A percentile compares a stretch with the other conserved stretches of the same genome.
Evolutionary conservation across 2,329 filamentous ascomycete species (phyloP).

Genomic region (Talaromyces amestolkiae): DNA sequence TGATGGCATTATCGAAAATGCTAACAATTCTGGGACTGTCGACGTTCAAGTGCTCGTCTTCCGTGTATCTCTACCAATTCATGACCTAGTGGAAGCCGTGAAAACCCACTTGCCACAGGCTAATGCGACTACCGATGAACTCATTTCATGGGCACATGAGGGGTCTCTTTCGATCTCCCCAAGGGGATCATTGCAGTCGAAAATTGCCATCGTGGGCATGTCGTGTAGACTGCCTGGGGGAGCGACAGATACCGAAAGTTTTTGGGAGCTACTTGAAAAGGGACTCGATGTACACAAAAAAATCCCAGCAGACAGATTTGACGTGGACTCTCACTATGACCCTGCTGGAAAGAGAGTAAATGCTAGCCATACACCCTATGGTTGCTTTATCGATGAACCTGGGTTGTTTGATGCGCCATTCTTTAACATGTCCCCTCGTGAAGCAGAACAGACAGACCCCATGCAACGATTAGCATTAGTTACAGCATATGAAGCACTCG

Average conservation of each 20-base stretch:
- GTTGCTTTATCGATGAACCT: slow-evolving; percentile 70
- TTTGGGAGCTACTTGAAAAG: slow-evolving; percentile 37
- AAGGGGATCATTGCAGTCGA: not conserved
- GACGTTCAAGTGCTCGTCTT: no score
- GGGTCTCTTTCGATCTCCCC: no score
- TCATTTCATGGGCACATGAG: not conserved
- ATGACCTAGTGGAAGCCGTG: no score
- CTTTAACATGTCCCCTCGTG: slow-evolving; percentile 82
- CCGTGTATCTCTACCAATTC: no score
- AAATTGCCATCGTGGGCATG: slow-evolving; percentile 77
- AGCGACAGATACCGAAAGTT: slow-evolving; percentile 41
- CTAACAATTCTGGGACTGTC: no score
- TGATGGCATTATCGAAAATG: no score
- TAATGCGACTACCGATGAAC: not conserved
- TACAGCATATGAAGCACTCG: slow-evolving; percentile 77
- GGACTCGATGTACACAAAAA: slow-evolving; percentile 33
- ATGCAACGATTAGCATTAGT: slow-evolving; percentile 74
- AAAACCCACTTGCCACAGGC: slow-evolving; percentile 6
- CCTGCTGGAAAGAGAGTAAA: slow-evolving; percentile 67
- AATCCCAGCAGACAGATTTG: slow-evolving; percentile 66
- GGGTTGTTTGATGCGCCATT: slow-evolving; percentile 76
- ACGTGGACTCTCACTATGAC: slow-evolving; percentile 64
- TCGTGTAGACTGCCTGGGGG: slow-evolving; percentile 70
- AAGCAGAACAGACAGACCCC: slow-evolving; percentile 73
- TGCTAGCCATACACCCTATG: slow-evolving; percentile 68